Conservation (phyloP, 140 eudicot species). For the Artemisia princeps region DNA sequence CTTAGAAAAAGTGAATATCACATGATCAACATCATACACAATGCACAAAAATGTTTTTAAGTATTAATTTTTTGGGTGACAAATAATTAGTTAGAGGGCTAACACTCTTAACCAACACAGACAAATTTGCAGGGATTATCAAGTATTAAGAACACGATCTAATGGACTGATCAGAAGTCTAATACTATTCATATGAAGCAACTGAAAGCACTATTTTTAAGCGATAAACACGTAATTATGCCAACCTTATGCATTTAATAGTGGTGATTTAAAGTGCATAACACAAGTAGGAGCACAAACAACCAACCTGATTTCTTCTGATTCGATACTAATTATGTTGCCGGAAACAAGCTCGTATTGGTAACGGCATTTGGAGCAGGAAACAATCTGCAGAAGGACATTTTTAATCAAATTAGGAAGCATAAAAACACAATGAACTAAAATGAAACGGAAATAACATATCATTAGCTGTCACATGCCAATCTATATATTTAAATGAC, state of each 20-base stretch:
- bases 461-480: background rate
- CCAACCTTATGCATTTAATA: slow-evolving; percentile 7
- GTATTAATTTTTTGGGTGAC: slow-evolving; percentile 11
- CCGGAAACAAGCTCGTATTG: slow-evolving; percentile 93
- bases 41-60: background rate
- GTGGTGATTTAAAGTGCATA: background rate
- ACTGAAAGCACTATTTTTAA: slow-evolving; percentile 16
- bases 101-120: slow-evolving; percentile 5
- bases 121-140: slow-evolving; percentile 10
- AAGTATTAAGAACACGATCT: too few species aligned
- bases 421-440: slow-evolving; percentile 17
- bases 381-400: slow-evolving; percentile 52
- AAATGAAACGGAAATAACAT: background rate
- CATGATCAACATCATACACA: slow-evolving; percentile 60
- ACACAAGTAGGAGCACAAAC: slow-evolving; percentile 24
- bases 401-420: slow-evolving; percentile 11
- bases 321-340: slow-evolving; percentile 52
- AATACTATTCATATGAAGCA: background rate
- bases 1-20: slow-evolving; percentile 80
- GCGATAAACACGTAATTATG: slow-evolving; percentile 3
- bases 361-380: slow-evolving; percentile 92
- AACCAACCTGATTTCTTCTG: slow-evolving; percentile 94
- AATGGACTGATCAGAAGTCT: too few species aligned
- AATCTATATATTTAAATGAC: slow-evolving; percentile 9
- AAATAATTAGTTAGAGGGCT: slow-evolving; percentile 6